phyloP scores from a whole-genome alignment of 1,284 basidiomycete species.

The Sanghuangporus weigelae region DNA sequence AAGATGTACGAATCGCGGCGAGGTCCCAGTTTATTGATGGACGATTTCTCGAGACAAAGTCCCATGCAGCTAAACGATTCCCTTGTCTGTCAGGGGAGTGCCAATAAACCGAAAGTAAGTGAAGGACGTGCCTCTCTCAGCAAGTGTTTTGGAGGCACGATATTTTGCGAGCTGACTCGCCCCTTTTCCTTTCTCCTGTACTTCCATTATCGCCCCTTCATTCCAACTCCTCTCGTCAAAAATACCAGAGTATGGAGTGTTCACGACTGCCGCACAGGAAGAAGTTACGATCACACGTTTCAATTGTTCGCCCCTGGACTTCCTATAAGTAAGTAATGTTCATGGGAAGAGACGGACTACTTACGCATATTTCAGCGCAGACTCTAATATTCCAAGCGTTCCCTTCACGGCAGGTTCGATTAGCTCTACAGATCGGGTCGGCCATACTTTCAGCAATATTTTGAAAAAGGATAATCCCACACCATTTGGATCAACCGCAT shows the following conservation, averaged over 20 bases:
- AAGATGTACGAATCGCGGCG: slow-evolving; percentile 9
- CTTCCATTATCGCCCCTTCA: neutral
- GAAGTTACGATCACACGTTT: slow-evolving; percentile 6
- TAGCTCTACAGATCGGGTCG: slow-evolving; percentile 21
- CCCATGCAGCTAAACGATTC: slow-evolving; percentile 38
- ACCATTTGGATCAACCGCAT: slow-evolving; percentile 31
- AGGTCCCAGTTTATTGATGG: slow-evolving; percentile 16
- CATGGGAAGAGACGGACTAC: neutral
- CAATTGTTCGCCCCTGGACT: slow-evolving; percentile 2
- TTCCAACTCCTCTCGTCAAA: slow-evolving; percentile 9
- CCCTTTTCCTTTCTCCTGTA: neutral
- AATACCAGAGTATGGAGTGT: neutral
- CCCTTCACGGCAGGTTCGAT: slow-evolving; percentile 9
- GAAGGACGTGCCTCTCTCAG: slow-evolving; percentile 2
- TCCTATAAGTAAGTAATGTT: neutral
- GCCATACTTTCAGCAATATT: slow-evolving; percentile 12
- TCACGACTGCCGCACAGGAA: neutral
- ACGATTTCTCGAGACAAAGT: slow-evolving; percentile 33
- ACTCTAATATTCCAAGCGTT: slow-evolving; percentile 2
- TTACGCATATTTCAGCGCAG: slow-evolving; percentile 8
- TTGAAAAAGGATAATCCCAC: neutral
- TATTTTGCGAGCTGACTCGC: slow-evolving; percentile 1
- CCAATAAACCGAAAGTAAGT: neutral
- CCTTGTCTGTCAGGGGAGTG: neutral
- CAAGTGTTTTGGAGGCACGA: slow-evolving; percentile 6